These are phyloP conservation scores for Aspergillus pseudonomiae DNA, from an alignment of 2,329 filamentous ascomycete genomes.

Conservation along the genomic window DNA sequence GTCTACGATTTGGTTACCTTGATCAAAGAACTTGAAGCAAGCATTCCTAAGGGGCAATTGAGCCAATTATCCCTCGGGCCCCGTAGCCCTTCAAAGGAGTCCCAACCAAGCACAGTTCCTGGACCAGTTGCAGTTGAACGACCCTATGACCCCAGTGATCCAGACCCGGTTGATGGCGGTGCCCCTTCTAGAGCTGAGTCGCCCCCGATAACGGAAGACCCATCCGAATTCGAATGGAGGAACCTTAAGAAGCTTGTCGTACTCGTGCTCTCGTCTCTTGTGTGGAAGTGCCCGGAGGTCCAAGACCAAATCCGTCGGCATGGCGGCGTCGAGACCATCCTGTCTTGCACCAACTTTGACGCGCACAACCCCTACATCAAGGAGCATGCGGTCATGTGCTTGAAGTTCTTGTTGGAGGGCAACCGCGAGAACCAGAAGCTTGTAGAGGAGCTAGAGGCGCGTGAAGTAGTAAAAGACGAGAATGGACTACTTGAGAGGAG, in stretches of 20 bases:
- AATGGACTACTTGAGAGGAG: conserved; percentile 44
- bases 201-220: conserved; percentile 61
- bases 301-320: conserved; percentile 85
- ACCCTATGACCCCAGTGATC: conserved; percentile 60
- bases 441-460: conserved; percentile 52
- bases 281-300: conserved; percentile 83
- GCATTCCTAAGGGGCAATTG: conserved; percentile 80
- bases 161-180: conserved; percentile 44
- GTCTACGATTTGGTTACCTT: conserved; percentile 86
- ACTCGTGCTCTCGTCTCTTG: conserved; percentile 82
- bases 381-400: conserved; percentile 83
- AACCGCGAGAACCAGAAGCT: conserved; percentile 58
- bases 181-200: conserved; percentile 49
- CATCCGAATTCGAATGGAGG: conserved; percentile 69
- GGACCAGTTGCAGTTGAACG: conserved; percentile 61
- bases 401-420: conserved; percentile 69
- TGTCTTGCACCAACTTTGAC: conserved; percentile 89
- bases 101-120: conserved; percentile 36
- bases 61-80: conserved; percentile 42
- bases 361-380: conserved; percentile 93
- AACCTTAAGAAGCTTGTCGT: conserved; percentile 94
- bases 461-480: conserved; percentile 46
- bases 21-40: conserved; percentile 82
- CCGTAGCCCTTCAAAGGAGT: conserved; percentile 32
- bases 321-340: conserved; percentile 81